These are phyloP conservation scores for Naganishia cerealis DNA, from an alignment of 1,284 basidiomycete genomes.

Conservation along the genomic window DNA sequence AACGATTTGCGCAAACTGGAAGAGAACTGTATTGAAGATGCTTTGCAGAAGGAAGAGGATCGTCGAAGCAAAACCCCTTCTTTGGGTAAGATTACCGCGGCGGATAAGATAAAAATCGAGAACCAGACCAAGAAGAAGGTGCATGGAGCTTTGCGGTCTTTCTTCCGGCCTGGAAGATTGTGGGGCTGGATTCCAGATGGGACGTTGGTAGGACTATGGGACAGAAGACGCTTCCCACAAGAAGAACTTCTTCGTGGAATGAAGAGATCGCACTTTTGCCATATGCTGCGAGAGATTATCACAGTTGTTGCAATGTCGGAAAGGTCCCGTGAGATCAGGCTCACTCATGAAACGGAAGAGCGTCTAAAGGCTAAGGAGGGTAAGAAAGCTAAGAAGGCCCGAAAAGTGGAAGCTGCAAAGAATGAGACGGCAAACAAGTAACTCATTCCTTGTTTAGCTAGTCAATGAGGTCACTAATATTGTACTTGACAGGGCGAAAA, in stretches of 20 bases:
- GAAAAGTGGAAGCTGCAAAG: background rate
- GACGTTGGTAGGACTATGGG: background rate
- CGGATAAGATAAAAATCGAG: background rate
- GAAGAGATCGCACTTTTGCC: conserved; percentile 2
- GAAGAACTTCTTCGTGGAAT: background rate
- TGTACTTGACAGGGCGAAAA: background rate
- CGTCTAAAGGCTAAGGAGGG: background rate
- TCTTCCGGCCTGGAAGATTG: background rate
- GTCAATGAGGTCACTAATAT: background rate
- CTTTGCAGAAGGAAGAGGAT: background rate
- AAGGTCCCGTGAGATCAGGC: background rate
- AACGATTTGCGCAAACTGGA: background rate
- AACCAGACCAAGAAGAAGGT: background rate
- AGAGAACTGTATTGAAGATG: background rate
- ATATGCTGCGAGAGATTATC: background rate
- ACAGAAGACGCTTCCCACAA: background rate
- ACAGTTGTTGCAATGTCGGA: background rate
- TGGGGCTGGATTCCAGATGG: conserved; percentile 1
- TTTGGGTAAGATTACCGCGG: background rate
- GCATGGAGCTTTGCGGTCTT: conserved; percentile 1
- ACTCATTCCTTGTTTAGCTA: background rate
- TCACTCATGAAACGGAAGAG: background rate
- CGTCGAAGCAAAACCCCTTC: too few relatives aligned
- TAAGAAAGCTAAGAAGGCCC: background rate
- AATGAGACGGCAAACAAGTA: background rate